phyloP scores from a whole-genome alignment of 2,329 filamentous ascomycete species.

The Blastomyces silverae region DNA sequence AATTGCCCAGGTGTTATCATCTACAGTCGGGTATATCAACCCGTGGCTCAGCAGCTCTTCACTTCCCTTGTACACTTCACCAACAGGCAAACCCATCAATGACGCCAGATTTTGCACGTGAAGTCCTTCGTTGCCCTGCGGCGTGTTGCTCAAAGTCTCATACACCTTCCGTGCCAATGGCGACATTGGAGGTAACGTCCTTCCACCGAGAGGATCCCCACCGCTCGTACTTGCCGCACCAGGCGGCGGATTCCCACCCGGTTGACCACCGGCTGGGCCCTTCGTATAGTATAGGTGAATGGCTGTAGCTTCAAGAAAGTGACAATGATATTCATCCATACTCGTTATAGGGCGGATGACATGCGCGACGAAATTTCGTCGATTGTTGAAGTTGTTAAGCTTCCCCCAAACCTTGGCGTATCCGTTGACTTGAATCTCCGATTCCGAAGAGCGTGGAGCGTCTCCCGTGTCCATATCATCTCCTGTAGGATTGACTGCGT shows the following conservation, averaged over 20 bases:
- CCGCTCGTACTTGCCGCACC: slow-evolving; percentile 35
- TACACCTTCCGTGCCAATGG: slow-evolving; percentile 62
- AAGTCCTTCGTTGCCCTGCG: slow-evolving; percentile 73
- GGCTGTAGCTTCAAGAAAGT: slow-evolving; percentile 81
- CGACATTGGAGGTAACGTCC: slow-evolving; percentile 46
- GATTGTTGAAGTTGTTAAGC: slow-evolving; percentile 76
- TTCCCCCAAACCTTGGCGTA: slow-evolving; percentile 83
- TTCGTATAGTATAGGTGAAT: slow-evolving; percentile 78
- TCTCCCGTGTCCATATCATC: slow-evolving; percentile 43
- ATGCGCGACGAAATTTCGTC: slow-evolving; percentile 72
- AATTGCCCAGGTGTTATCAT: slow-evolving; percentile 87
- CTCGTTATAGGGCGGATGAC: slow-evolving; percentile 73
- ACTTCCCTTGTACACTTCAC: slow-evolving; percentile 67
- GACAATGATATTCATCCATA: slow-evolving; percentile 88
- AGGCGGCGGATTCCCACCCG: slow-evolving; percentile 36
- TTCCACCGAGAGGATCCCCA: slow-evolving; percentile 26
- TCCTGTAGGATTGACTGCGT: slow-evolving; percentile 37
- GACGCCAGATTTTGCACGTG: slow-evolving; percentile 71
- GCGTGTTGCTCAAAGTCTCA: slow-evolving; percentile 58
- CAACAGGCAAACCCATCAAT: slow-evolving; percentile 56
- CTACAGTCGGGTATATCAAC: slow-evolving; percentile 80
- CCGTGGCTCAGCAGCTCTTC: slow-evolving; percentile 71
- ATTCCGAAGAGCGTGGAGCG: slow-evolving; percentile 42
- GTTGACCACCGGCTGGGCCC: slow-evolving; percentile 52
- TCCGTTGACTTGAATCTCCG: slow-evolving; percentile 60